Percentiles rank a stretch among this genome's conserved stretches.
These are phyloP conservation scores for Cutaneotrichosporon spelunceum DNA, from an alignment of 1,284 basidiomycete genomes.

Conservation along the genomic window DNA sequence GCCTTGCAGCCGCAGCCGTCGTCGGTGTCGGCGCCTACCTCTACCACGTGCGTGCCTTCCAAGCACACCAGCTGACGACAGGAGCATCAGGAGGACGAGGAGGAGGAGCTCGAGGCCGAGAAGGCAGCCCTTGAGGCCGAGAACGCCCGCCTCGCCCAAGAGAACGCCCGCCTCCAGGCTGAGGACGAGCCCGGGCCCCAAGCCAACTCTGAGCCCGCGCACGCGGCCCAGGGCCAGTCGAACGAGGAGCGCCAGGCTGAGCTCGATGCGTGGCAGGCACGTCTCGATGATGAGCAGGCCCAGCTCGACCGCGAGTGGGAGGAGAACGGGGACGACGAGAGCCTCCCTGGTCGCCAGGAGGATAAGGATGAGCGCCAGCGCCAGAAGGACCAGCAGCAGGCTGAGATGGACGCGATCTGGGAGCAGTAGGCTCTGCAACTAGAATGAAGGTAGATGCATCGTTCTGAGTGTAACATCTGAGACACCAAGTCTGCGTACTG, in stretches of 20 bases:
- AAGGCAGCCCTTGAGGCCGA: neutral
- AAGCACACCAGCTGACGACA: conserved; percentile 1
- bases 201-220: neutral
- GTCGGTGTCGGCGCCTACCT: conserved; percentile 12
- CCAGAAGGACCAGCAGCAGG: neutral
- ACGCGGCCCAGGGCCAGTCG: neutral
- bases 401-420: neutral
- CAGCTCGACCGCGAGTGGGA: neutral
- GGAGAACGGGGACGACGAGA: neutral
- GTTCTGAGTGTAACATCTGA: neutral
- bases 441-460: neutral
- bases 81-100: conserved; percentile 2
- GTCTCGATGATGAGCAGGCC: conserved; percentile 8
- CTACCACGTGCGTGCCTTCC: conserved; percentile 13
- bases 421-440: neutral
- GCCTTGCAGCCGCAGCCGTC: conserved; percentile 5
- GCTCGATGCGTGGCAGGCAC: neutral
- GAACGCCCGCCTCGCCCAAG: neutral
- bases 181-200: neutral
- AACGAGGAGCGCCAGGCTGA: conserved; percentile 7
- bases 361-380: conserved; percentile 3
- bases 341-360: neutral
- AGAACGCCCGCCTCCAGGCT: neutral
- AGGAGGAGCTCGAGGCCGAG: conserved; percentile 8
- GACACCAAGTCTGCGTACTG: too few relatives aligned